These are phyloP conservation scores for Zygnema cylindricum DNA, from an alignment of 139 green algal genomes.

Conservation along the genomic window DNA sequence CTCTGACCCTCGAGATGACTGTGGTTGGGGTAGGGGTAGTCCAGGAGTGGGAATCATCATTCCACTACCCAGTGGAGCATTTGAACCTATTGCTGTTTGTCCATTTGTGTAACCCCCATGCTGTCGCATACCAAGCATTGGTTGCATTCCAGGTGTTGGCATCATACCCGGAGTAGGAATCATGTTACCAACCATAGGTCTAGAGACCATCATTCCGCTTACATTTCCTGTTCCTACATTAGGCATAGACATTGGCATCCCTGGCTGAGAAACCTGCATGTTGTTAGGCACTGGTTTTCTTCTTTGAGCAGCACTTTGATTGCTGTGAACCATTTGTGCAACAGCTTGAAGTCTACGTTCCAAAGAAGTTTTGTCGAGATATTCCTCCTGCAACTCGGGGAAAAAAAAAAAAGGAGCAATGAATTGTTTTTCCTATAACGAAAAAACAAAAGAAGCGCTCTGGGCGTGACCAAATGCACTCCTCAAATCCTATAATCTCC, in stretches of 20 bases:
- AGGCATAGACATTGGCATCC: too few relatives aligned
- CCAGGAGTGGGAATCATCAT: not conserved
- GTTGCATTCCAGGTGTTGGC: slow-evolving; percentile 51
- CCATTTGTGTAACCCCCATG: not conserved
- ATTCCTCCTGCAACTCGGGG: slow-evolving; percentile 78
- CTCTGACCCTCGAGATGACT: not conserved
- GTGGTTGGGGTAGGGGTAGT: not conserved
- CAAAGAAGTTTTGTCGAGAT: slow-evolving; percentile 79
- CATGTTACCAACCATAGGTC: not conserved
- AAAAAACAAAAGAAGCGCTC: not conserved
- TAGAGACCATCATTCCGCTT: not conserved
- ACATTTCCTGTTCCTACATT: not conserved
- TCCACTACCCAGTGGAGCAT: not conserved
- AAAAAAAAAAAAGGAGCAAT: slow-evolving; percentile 18
- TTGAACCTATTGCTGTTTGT: not conserved
- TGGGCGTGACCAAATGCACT: too few relatives aligned
- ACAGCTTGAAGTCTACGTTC: slow-evolving; percentile 84
- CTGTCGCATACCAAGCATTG: not conserved
- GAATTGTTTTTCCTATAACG: not conserved
- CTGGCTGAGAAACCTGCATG: slow-evolving; percentile 24
- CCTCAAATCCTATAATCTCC: not conserved
- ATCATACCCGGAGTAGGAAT: slow-evolving; percentile 66
- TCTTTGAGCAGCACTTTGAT: not conserved
- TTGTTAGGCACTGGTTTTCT: slow-evolving; percentile 38
- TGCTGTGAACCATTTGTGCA: slow-evolving; percentile 69